Base-by-base conservation (phyloP, 2,329 filamentous ascomycete genomes). In the Aspergillus amoenus region DNA sequence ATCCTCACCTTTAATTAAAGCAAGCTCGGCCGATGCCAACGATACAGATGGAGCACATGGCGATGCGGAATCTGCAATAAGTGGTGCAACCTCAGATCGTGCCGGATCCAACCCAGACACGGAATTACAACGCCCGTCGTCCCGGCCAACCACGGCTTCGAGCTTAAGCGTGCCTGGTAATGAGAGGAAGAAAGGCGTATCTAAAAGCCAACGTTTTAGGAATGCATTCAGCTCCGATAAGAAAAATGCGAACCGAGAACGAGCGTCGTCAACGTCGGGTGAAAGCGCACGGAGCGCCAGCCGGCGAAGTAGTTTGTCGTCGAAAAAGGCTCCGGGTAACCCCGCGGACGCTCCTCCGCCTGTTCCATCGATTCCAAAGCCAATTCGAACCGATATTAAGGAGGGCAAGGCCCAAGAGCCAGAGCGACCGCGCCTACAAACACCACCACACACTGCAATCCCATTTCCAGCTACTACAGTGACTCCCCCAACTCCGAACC, bases 161-260 rank as follows among this genome's bases (percentile, higher is more conserved):
- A 65, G 68, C 41, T 63, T 75, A 47, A 68, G 68, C 46, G 64
- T 73, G 15, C 70, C 75, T 22, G 65, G 70, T 41, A 64, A 46
- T 58, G 70, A 75, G 45, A 76, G 77, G 60, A 82, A 82, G 64
- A 83, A 88, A 58, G 85, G 85, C 22, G 80, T 84, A 18, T 93
- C 91, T 9, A 88, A 89, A 11, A 85, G 83, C 51, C 84, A 86
- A 67, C 90, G 87, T 68, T 78, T 93, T 60, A 88, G 84, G 71
- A 86, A 88, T 68, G 88, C 88, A 12, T 91, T 94, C 67, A 83
- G 78, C 57, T 73, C 71, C 8, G 78, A 81, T 44, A 86, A 82
- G 67, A 85, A 81, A 68, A 80, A 76, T 57, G 70, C 77, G 24
- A 79, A 76, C 34, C 78, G 78, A 32, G 80, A 82, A 57, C 68